phyloP scores from a whole-genome alignment of 768 basidiomycete genomes.

The Cystobasidiopsis lactophilus region DNA sequence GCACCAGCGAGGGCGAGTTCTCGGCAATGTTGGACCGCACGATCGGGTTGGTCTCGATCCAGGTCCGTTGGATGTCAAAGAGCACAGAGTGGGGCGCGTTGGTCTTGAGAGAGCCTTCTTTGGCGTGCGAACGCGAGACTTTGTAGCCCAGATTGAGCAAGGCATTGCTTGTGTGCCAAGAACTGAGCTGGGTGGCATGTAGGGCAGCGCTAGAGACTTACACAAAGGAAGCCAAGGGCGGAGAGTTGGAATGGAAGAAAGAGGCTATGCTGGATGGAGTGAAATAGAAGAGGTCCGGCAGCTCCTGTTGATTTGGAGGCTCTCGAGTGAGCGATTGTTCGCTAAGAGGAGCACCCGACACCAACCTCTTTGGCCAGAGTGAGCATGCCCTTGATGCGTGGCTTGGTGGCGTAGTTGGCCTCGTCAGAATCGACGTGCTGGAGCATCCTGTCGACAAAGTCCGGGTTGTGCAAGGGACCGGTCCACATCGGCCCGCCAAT shows the following conservation, averaged over 20 bases:
- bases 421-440: constrained; percentile 32
- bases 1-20: constrained; percentile 42
- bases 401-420: constrained; percentile 52
- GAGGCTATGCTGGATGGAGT: constrained; percentile 58
- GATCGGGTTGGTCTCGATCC: constrained; percentile 50
- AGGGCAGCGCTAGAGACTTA: constrained; percentile 27
- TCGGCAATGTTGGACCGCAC: constrained; percentile 59
- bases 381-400: constrained; percentile 88
- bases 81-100: constrained; percentile 47
- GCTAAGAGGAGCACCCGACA: constrained; percentile 2
- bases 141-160: constrained; percentile 63
- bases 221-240: constrained; percentile 52
- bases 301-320: constrained; percentile 34
- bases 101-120: constrained; percentile 75
- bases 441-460: constrained; percentile 53
- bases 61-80: constrained; percentile 65
- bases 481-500: constrained; percentile 95
- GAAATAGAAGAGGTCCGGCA: constrained; percentile 60
- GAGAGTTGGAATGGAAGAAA: constrained; percentile 58
- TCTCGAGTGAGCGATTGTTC: neutral
- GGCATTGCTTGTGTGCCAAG: constrained; percentile 43
- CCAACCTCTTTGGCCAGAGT: constrained; percentile 65
- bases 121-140: constrained; percentile 78
- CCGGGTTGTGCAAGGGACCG: constrained; percentile 54
- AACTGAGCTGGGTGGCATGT: constrained; percentile 1